phyloP scores from a whole-genome alignment of 2,329 filamentous ascomycete genomes.

The Hypoxylon sp. region DNA sequence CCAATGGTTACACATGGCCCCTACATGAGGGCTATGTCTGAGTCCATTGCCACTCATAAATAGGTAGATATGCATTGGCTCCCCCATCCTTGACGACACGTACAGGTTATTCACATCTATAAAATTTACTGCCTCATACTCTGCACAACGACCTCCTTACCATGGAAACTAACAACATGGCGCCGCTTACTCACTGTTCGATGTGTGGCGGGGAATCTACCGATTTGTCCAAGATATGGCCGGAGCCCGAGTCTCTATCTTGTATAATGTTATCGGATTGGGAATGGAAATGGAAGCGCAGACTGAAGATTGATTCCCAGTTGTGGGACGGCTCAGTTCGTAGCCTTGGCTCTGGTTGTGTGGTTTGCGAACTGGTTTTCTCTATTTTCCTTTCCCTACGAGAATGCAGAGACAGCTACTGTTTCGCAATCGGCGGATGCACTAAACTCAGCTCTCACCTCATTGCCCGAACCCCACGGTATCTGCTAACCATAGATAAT shows the following conservation, averaged over 20 bases:
- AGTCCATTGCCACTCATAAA: no score
- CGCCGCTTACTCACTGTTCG: neutral
- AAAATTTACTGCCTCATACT: no score
- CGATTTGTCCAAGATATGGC: neutral
- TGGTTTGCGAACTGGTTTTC: neutral
- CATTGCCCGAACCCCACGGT: neutral
- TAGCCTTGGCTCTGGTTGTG: neutral
- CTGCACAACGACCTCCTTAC: neutral
- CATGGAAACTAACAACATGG: neutral
- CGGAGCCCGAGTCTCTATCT: neutral
- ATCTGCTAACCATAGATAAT: neutral
- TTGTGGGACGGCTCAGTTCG: neutral
- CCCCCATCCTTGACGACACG: no score
- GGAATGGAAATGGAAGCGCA: neutral
- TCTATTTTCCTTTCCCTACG: neutral
- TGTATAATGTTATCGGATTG: neutral
- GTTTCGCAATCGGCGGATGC: neutral
- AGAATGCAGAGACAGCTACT: neutral
- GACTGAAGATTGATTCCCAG: no score
- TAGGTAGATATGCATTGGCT: no score
- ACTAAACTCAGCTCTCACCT: neutral
- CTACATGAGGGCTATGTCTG: no score
- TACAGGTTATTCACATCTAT: neutral
- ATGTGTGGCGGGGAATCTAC: constrained; percentile 1
- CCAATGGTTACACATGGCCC: no score